Percentiles rank a stretch among this genome's conserved stretches.
These are phyloP conservation scores for Eucalyptus urophylla DNA, from an alignment of 345 rosid genomes.

Conservation along the genomic window DNA sequence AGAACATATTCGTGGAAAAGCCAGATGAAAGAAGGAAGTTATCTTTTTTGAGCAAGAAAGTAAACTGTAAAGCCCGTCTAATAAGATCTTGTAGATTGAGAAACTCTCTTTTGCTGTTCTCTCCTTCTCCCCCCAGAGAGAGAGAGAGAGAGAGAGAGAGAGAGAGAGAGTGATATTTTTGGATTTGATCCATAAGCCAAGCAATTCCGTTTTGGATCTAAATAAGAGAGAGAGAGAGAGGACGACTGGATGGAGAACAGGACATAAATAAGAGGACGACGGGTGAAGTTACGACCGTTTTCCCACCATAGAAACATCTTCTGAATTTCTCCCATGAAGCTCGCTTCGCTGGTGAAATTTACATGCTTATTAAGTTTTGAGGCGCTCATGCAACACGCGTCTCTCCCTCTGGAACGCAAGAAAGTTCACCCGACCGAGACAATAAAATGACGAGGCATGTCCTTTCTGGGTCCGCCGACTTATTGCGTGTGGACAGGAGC, in stretches of 20 bases:
- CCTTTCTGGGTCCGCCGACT: not conserved
- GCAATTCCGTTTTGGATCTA: too few species aligned
- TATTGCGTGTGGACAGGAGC: not conserved
- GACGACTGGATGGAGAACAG: not conserved
- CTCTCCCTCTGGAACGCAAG: not conserved
- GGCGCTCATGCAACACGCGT: not conserved
- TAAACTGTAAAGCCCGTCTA: not conserved
- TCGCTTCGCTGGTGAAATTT: too few species aligned
- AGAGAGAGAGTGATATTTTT: not conserved
- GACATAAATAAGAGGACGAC: not conserved
- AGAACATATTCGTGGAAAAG: not conserved
- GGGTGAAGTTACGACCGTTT: not conserved
- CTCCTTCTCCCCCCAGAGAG: not conserved
- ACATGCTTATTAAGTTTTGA: too few species aligned
- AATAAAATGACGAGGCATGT: too few species aligned
- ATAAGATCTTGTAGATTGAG: not conserved
- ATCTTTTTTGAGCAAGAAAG: fast-evolving
- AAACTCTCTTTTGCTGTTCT: not conserved
- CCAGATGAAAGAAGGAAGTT: not conserved
- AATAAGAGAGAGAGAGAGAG: not conserved
- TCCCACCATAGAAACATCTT: too few species aligned
- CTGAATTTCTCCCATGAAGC: too few species aligned
- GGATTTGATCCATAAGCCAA: too few species aligned
- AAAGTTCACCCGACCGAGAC: not conserved
- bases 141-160: too few species aligned